Evolutionary conservation across 345 rosid genomes (phyloP).

Genomic region (Hypericum perforatum): DNA sequence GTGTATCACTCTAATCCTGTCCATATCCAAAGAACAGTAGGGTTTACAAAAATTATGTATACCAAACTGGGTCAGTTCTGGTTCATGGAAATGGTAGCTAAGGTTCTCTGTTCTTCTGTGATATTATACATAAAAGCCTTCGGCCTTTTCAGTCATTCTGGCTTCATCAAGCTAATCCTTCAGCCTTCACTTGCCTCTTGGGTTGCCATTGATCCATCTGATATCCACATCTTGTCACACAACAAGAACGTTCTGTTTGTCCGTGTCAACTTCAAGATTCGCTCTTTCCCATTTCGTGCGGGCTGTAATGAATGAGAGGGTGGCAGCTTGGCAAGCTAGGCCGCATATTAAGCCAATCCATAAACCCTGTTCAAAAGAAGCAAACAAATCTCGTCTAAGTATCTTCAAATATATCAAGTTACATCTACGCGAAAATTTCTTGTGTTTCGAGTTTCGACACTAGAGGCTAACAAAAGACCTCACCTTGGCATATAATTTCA

Average conservation of each 20-base stretch:
- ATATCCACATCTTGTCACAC: too few relatives aligned
- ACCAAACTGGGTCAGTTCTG: too few relatives aligned
- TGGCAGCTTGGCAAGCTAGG: conserved; percentile 30
- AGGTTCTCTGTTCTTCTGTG: too few relatives aligned
- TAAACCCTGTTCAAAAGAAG: conserved; percentile 35
- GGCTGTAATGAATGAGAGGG: conserved; percentile 34
- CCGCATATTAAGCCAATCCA: conserved; percentile 75
- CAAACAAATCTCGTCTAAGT: too few relatives aligned
- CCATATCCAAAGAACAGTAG: conserved; percentile 30
- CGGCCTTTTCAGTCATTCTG: too few relatives aligned
- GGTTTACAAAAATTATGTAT: conserved; percentile 3
- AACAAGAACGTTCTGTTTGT: too few relatives aligned
- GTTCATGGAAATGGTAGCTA: too few relatives aligned
- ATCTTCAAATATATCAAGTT: neutral
- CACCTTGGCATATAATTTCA: conserved; percentile 42
- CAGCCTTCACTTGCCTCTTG: too few relatives aligned
- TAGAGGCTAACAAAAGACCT: neutral
- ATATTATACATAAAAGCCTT: too few relatives aligned
- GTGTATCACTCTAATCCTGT: conserved; percentile 38
- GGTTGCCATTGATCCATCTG: too few relatives aligned
- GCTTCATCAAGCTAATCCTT: too few relatives aligned
- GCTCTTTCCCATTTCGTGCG: conserved; percentile 41
- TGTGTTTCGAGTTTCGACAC: neutral
- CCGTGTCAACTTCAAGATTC: conserved; percentile 7
- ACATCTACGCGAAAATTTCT: neutral